Percentiles rank a stretch among this genome's conserved stretches.
phyloP scores from a whole-genome alignment of 164 flowering plant species.

The Chimonanthus salicifolius region DNA sequence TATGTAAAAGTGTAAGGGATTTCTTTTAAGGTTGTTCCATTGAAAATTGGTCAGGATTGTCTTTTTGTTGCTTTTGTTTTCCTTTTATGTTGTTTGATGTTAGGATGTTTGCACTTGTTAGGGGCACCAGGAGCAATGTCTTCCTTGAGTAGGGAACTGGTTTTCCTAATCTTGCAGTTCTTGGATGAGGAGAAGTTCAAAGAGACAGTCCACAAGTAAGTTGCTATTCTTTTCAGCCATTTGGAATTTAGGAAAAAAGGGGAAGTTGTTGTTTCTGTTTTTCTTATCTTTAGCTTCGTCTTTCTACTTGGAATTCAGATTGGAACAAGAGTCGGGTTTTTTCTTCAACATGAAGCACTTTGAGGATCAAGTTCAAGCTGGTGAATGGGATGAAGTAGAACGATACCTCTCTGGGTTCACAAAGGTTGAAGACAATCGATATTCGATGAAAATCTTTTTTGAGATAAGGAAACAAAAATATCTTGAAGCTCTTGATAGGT shows the following conservation, averaged over 20 bases:
- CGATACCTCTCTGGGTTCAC: conserved; percentile 39
- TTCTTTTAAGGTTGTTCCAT: not conserved
- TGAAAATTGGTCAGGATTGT: not conserved
- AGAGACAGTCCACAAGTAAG: conserved; percentile 75
- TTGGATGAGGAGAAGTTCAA: conserved; percentile 85
- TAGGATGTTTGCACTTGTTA: conserved; percentile 50
- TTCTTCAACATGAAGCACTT: conserved; percentile 65
- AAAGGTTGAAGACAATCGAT: conserved; percentile 31
- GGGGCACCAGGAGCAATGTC: conserved; percentile 63
- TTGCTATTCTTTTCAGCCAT: conserved; percentile 1
- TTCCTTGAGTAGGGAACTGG: conserved; percentile 73
- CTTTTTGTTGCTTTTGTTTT: conserved; percentile 5
- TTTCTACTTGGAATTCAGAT: conserved; percentile 18
- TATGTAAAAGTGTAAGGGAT: not conserved
- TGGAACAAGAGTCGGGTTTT: conserved; percentile 18
- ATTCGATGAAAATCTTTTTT: conserved; percentile 18
- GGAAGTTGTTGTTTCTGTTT: conserved; percentile 6
- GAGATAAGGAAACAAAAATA: conserved; percentile 47
- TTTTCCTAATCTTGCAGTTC: conserved; percentile 75
- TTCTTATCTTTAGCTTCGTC: not conserved
- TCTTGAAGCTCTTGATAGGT: conserved; percentile 50
- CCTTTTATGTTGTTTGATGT: not conserved
- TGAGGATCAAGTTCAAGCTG: conserved; percentile 60
- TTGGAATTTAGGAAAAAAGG: not conserved
- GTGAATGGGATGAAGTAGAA: conserved; percentile 69